Evolutionary conservation across 305 asterid genomes (phyloP).

Genomic region (Andrographis paniculata): DNA sequence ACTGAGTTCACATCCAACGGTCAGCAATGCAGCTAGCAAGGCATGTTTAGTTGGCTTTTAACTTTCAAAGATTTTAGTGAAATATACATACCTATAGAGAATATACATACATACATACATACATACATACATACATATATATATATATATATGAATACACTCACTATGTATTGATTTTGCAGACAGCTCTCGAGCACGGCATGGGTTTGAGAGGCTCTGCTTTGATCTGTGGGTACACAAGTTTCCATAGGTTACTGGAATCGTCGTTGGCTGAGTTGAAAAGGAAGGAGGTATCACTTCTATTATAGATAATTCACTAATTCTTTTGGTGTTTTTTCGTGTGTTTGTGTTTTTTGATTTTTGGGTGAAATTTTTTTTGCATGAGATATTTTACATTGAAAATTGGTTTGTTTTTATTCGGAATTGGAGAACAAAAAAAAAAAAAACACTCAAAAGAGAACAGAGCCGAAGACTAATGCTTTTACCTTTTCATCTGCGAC

Average conservation of each 20-base stretch:
- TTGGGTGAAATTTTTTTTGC: neutral
- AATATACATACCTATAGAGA: too few species aligned
- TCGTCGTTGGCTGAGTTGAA: slow-evolving; percentile 71
- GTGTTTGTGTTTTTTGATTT: too few species aligned
- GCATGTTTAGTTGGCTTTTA: slow-evolving; percentile 27
- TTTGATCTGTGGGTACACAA: slow-evolving; percentile 88
- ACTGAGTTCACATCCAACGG: slow-evolving; percentile 86
- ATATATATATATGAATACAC: too few species aligned
- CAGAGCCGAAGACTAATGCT: too few species aligned
- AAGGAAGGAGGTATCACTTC: slow-evolving; percentile 66
- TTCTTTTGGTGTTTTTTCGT: too few species aligned
- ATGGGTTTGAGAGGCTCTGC: slow-evolving; percentile 99
- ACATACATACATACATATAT: too few species aligned
- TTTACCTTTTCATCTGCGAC: too few species aligned
- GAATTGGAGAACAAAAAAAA: too few species aligned
- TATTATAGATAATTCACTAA: neutral
- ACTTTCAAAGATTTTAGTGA: neutral
- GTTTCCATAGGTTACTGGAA: slow-evolving; percentile 77
- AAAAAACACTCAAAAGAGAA: too few species aligned
- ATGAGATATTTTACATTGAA: too few species aligned
- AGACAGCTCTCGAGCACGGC: slow-evolving; percentile 88
- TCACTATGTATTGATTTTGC: slow-evolving; percentile 9
- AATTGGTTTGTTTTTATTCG: too few species aligned
- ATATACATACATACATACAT: too few species aligned
- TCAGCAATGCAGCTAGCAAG: slow-evolving; percentile 70